Percentiles rank a stretch among this genome's conserved stretches.
phyloP scores from a whole-genome alignment of 2,329 filamentous ascomycete genomes.

The Cryphonectria parasitica region DNA sequence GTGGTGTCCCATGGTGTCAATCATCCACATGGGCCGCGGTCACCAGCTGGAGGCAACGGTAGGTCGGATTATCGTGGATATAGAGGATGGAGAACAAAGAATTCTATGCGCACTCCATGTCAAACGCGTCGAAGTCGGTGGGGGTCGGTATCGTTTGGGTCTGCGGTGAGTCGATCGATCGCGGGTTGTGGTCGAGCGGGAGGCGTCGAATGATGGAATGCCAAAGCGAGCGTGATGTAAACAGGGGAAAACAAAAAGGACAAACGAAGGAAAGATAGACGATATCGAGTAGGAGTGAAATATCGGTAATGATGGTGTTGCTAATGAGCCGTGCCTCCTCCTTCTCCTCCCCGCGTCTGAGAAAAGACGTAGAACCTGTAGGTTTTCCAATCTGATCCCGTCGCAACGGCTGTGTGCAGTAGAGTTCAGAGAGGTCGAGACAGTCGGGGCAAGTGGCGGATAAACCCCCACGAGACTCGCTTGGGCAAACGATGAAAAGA shows the following conservation, averaged over 20 bases:
- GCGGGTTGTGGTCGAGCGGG: conserved; percentile 8
- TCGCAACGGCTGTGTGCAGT: background rate
- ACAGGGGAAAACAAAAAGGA: background rate
- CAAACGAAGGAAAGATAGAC: background rate
- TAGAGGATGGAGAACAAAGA: background rate
- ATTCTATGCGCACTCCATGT: conserved; percentile 28
- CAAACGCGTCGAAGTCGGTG: conserved; percentile 9
- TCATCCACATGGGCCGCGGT: conserved; percentile 23
- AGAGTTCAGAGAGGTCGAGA: background rate
- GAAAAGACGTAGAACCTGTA: background rate
- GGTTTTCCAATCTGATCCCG: background rate
- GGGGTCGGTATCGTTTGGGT: background rate
- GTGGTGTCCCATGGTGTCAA: conserved; percentile 53
- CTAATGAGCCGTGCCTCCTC: background rate
- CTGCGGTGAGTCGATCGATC: conserved; percentile 4
- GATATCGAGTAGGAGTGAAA: conserved; percentile 10
- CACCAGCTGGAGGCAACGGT: background rate
- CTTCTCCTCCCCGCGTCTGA: background rate
- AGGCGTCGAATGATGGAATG: background rate
- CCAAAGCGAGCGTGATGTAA: conserved; percentile 22
- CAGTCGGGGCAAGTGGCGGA: background rate
- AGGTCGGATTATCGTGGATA: background rate
- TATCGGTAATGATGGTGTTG: background rate
- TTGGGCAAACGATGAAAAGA: background rate
- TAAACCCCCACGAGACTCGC: background rate